Conservation (phyloP, 164 flowering plant genomes). For the Macadamia tetraphylla region DNA sequence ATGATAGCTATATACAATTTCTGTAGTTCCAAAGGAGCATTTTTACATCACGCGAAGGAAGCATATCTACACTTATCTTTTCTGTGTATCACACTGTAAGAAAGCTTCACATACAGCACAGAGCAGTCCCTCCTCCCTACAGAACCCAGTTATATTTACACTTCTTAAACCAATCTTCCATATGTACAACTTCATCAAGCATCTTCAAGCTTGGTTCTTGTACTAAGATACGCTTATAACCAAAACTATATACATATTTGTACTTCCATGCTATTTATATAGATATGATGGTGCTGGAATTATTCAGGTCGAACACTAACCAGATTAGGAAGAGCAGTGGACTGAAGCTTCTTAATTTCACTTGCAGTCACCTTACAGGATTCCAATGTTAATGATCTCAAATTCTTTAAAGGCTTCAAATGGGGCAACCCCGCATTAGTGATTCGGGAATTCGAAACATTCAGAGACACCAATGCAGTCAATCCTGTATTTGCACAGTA, state of each 20-base stretch:
- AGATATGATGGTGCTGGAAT: background rate
- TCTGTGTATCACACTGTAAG: background rate
- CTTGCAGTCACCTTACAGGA: constrained; percentile 76
- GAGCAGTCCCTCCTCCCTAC: background rate
- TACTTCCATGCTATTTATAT: background rate
- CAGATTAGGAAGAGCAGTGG: constrained; percentile 55
- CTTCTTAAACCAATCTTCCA: background rate
- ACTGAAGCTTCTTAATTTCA: constrained; percentile 77
- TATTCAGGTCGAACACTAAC: constrained; percentile 68
- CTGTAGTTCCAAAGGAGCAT: background rate
- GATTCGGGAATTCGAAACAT: constrained; percentile 69
- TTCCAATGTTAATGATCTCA: constrained; percentile 67
- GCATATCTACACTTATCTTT: background rate
- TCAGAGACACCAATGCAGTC: constrained; percentile 70
- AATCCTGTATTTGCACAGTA: constrained; percentile 43
- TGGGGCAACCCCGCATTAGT: constrained; percentile 56
- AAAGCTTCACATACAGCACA: background rate
- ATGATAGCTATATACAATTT: background rate
- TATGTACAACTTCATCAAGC: background rate
- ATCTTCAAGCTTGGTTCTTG: background rate
- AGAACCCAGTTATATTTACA: background rate
- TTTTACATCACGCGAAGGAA: background rate
- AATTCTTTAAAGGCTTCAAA: constrained; percentile 60
- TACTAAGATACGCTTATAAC: background rate
- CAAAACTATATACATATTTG: background rate